Evolutionary conservation across 2,329 filamentous ascomycete genomes (phyloP).

Genomic region (Clonostachys sp.): DNA sequence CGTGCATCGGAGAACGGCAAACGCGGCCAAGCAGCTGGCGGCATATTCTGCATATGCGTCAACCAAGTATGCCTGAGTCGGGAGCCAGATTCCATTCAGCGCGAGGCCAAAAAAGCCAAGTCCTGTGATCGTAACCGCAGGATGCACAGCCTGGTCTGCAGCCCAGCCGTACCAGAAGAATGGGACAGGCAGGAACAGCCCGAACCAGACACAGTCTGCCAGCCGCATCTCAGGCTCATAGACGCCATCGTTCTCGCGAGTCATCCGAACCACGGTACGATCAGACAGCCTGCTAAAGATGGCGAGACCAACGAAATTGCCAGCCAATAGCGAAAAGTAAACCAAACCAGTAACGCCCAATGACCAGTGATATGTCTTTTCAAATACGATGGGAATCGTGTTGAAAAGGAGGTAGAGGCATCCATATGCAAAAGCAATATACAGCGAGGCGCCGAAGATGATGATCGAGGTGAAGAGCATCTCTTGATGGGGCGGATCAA

Average conservation of each 20-base stretch:
- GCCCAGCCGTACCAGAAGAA: conserved; percentile 29
- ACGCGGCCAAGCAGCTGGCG: conserved; percentile 56
- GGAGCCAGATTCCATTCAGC: conserved; percentile 39
- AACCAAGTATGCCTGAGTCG: conserved; percentile 54
- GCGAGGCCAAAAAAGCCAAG: conserved; percentile 40
- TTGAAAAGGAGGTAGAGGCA: conserved; percentile 50
- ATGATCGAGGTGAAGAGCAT: conserved; percentile 45
- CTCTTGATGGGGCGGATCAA: conserved; percentile 45
- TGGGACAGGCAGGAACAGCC: conserved; percentile 20
- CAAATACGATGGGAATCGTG: conserved; percentile 45
- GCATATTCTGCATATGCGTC: conserved; percentile 54
- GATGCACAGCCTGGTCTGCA: conserved; percentile 19
- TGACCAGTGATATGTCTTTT: conserved; percentile 38
- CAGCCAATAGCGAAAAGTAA: conserved; percentile 41
- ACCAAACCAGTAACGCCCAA: conserved; percentile 40
- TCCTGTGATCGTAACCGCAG: conserved; percentile 25
- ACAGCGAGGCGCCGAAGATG: conserved; percentile 38
- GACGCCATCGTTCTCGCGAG: conserved; percentile 32
- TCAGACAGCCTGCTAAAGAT: conserved; percentile 39
- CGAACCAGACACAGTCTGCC: conserved; percentile 21
- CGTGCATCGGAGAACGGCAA: conserved; percentile 48
- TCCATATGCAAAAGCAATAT: conserved; percentile 47
- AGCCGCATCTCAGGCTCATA: conserved; percentile 27
- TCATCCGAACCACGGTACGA: conserved; percentile 36
- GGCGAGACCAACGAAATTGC: conserved; percentile 30